Conservation (phyloP, 345 rosid genomes). For the Salix exigua region DNA sequence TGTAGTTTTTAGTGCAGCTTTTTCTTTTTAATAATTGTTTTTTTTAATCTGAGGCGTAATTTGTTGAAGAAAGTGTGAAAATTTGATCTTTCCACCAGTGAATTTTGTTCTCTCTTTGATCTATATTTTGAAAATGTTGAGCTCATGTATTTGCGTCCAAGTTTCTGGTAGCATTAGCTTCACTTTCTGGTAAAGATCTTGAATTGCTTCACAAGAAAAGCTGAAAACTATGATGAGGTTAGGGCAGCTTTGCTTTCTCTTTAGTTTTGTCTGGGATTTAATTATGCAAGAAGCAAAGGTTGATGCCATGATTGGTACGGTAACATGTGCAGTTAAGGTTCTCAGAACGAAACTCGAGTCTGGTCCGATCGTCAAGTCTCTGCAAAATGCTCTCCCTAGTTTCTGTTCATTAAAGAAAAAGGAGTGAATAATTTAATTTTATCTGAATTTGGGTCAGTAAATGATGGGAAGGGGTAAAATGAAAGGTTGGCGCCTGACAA, state of each 20-base stretch:
- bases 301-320: background rate
- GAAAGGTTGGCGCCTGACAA: background rate
- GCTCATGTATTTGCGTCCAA: background rate
- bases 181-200: background rate
- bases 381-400: slow-evolving; percentile 13
- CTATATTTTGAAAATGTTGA: background rate
- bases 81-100: slow-evolving; percentile 4
- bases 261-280: slow-evolving; percentile 7
- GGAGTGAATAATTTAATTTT: background rate
- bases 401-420: background rate
- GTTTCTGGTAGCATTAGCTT: background rate
- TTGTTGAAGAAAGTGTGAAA: slow-evolving; percentile 32
- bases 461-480: background rate
- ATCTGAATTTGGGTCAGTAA: background rate
- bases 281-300: slow-evolving; percentile 32
- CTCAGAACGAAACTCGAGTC: background rate
- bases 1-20: background rate
- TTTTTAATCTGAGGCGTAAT: slow-evolving; percentile 1
- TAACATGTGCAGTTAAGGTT: background rate
- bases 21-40: background rate
- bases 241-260: background rate
- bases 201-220: background rate
- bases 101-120: background rate
- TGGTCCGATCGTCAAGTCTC: slow-evolving; percentile 15
- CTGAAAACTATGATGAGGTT: background rate